Evolutionary conservation across 768 basidiomycete genomes (phyloP).

Genomic region (Fistulinella prunicolor): DNA sequence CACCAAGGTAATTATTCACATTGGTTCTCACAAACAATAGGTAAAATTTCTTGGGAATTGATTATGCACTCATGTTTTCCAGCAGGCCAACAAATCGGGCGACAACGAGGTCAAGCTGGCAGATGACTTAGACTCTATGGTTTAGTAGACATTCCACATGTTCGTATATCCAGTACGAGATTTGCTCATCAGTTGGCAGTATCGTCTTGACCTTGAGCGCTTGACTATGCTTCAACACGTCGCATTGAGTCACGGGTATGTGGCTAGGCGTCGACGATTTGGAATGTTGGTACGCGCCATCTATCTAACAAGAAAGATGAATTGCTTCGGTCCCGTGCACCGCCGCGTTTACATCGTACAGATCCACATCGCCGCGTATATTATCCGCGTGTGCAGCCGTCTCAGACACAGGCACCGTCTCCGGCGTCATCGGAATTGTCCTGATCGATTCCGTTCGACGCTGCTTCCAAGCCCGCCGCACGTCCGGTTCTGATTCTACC

Average conservation of each 20-base stretch:
- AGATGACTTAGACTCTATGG: too few species aligned
- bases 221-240: conserved; percentile 39
- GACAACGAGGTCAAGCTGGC: too few species aligned
- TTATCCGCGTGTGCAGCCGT: conserved; percentile 22
- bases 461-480: conserved; percentile 38
- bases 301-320: conserved; percentile 33
- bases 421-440: conserved; percentile 25
- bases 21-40: too few species aligned
- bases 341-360: conserved; percentile 15
- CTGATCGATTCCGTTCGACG: conserved; percentile 35
- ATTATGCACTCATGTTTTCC: too few species aligned
- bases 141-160: too few species aligned
- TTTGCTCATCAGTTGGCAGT: conserved; percentile 45
- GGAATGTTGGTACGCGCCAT: conserved; percentile 17
- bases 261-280: conserved; percentile 32
- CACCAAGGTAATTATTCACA: too few species aligned
- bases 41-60: too few species aligned
- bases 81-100: too few species aligned
- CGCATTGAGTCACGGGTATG: conserved; percentile 18
- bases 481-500: conserved; percentile 38
- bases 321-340: conserved; percentile 16
- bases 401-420: conserved; percentile 23
- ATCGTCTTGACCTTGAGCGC: conserved; percentile 38
- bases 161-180: too few species aligned
- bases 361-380: conserved; percentile 29